Conservation (phyloP, 495 filamentous ascomycete genomes). For the Podospora pseudopauciseta region DNA sequence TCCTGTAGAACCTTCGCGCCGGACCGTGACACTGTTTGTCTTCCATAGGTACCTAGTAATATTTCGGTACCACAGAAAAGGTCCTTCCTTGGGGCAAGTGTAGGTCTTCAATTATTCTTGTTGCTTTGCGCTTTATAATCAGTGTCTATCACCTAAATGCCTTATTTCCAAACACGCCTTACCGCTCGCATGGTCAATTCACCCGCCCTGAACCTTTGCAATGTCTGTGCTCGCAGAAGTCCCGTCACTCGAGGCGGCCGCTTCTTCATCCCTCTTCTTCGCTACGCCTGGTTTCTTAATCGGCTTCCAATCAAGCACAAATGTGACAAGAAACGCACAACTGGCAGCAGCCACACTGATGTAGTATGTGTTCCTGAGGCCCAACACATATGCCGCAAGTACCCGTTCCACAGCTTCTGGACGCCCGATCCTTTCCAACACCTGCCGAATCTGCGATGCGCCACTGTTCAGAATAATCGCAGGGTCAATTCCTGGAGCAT, state of each 20-base stretch:
- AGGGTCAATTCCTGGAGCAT: background rate
- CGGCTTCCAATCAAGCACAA: background rate
- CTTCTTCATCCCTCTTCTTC: background rate
- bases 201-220: background rate
- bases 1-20: too few species aligned
- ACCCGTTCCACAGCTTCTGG: background rate
- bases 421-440: background rate
- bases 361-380: background rate
- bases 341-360: background rate
- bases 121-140: too few species aligned
- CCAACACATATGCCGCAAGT: background rate
- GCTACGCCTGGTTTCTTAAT: background rate
- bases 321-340: background rate
- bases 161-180: too few species aligned
- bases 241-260: background rate
- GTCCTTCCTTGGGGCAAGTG: too few species aligned
- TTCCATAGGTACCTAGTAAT: too few species aligned
- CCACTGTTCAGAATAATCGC: background rate
- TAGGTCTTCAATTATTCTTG: too few species aligned
- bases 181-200: too few species aligned
- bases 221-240: background rate
- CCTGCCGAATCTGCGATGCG: background rate
- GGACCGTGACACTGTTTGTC: too few species aligned
- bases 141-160: too few species aligned
- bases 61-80: too few species aligned